A percentile compares a stretch with the other conserved stretches of the same genome.
Conservation (phyloP, 2,329 filamentous ascomycete genomes). For the Colletotrichum musicola region DNA sequence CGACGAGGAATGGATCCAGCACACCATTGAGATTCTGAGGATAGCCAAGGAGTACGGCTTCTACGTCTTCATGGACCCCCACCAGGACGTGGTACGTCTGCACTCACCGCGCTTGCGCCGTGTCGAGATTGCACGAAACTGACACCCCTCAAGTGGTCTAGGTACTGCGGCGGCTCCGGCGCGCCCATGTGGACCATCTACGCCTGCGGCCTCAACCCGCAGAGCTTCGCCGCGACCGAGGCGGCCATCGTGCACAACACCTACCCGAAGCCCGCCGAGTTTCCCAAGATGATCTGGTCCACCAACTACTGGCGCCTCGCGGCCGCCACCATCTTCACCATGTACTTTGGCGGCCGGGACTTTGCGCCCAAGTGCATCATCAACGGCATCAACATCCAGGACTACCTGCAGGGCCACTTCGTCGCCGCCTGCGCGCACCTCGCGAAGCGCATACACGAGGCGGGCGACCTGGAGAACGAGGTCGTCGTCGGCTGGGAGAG, state of each 20-base stretch:
- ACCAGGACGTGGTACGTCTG: slow-evolving; percentile 89
- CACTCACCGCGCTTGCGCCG: neutral
- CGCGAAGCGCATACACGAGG: slow-evolving; percentile 86
- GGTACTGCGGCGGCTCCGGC: slow-evolving; percentile 93
- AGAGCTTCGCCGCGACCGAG: slow-evolving; percentile 86
- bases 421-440: slow-evolving; percentile 84
- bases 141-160: slow-evolving; percentile 77
- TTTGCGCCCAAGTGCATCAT: slow-evolving; percentile 98
- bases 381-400: slow-evolving; percentile 94
- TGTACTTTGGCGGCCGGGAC: slow-evolving; percentile 91
- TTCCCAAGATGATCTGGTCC: slow-evolving; percentile 99
- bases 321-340: slow-evolving; percentile 90
- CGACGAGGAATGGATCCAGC: slow-evolving; percentile 92
- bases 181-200: slow-evolving; percentile 99
- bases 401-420: slow-evolving; percentile 92
- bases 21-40: slow-evolving; percentile 87
- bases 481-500: slow-evolving; percentile 96
- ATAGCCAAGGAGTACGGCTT: slow-evolving; percentile 92
- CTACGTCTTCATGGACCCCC: slow-evolving; percentile 98
- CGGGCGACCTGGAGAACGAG: slow-evolving; percentile 87
- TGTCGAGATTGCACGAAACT: neutral
- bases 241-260: slow-evolving; percentile 96
- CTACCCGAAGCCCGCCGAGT: slow-evolving; percentile 84
- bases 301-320: slow-evolving; percentile 94
- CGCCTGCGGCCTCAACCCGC: slow-evolving; percentile 90